phyloP scores from a whole-genome alignment of 768 basidiomycete genomes.

The Hygrophoropsis aurantiaca region DNA sequence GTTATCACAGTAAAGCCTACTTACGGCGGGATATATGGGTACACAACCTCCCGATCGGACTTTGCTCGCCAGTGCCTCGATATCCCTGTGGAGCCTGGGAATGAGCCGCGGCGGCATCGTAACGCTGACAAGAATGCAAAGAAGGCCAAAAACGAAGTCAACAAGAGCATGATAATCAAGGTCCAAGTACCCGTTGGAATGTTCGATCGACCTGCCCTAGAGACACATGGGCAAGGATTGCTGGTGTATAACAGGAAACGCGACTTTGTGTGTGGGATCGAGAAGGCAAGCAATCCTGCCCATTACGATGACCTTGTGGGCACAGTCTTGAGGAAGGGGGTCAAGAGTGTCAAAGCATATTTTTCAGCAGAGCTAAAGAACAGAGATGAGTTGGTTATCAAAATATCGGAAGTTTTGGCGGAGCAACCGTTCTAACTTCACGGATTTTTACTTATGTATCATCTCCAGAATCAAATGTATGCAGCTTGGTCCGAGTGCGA shows the following conservation, averaged over 20 bases:
- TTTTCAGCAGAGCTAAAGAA: slow-evolving; percentile 52
- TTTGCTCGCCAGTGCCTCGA: slow-evolving; percentile 29
- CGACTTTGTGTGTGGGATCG: slow-evolving; percentile 48
- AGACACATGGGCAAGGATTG: slow-evolving; percentile 23
- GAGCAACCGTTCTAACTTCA: slow-evolving; percentile 51
- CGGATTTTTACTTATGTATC: too few species aligned
- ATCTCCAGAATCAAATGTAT: too few species aligned
- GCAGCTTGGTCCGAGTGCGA: too few species aligned
- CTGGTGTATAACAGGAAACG: slow-evolving; percentile 55
- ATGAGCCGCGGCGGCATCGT: too few species aligned
- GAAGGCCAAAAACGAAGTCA: slow-evolving; percentile 22
- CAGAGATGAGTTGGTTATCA: slow-evolving; percentile 48
- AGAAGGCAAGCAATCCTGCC: slow-evolving; percentile 25
- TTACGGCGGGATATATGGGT: slow-evolving; percentile 34
- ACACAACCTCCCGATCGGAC: slow-evolving; percentile 25
- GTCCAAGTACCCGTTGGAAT: slow-evolving; percentile 44
- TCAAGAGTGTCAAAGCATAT: slow-evolving; percentile 49
- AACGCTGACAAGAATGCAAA: slow-evolving; percentile 16
- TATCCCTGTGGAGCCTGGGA: too few species aligned
- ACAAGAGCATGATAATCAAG: slow-evolving; percentile 52
- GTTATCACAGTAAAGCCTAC: slow-evolving; percentile 48
- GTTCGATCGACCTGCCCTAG: background rate
- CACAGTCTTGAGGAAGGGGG: slow-evolving; percentile 42
- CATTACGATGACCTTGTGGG: slow-evolving; percentile 43
- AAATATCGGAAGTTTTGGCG: slow-evolving; percentile 50